Conservation (phyloP, 208 protist species). For the Acanthamoeba rhysodes region DNA sequence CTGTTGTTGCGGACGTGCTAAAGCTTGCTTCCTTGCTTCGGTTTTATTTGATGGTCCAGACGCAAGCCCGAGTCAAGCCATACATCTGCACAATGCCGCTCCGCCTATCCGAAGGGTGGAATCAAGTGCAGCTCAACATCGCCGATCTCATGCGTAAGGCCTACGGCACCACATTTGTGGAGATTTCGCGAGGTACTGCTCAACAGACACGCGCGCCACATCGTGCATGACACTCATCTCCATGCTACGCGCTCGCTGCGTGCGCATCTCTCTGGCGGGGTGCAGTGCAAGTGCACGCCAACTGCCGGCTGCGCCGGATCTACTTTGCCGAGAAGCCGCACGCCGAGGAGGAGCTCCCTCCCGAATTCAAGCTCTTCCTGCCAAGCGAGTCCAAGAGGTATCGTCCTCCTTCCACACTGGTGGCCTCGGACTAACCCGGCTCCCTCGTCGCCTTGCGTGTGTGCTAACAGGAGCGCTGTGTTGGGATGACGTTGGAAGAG, state of each 20-base stretch:
- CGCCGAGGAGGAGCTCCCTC: conserved; percentile 99
- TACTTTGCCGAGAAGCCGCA: conserved; percentile 99
- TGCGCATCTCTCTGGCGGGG: neutral
- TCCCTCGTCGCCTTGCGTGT: neutral
- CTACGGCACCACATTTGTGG: conserved; percentile 99
- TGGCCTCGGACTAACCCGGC: neutral
- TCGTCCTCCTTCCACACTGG: neutral
- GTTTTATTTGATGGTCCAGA: conserved; percentile 86
- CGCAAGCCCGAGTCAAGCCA: conserved; percentile 98
- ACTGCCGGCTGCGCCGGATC: conserved; percentile 99
- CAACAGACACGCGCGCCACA: too few relatives aligned
- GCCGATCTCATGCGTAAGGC: conserved; percentile 98
- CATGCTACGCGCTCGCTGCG: neutral
- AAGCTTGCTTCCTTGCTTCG: neutral
- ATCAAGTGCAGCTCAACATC: conserved; percentile 99
- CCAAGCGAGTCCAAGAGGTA: conserved; percentile 54
- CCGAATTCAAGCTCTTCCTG: conserved; percentile 95
- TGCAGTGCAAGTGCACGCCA: conserved; percentile 97
- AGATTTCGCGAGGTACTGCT: conserved; percentile 94
- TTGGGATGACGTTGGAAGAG: neutral
- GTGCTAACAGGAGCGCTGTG: neutral
- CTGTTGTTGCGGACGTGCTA: neutral
- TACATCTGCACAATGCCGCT: conserved; percentile 99
- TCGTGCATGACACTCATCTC: neutral
- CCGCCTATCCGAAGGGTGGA: conserved; percentile 99